Evolutionary conservation across 768 basidiomycete genomes (phyloP).

Genomic region (Boletus tomentosulus): DNA sequence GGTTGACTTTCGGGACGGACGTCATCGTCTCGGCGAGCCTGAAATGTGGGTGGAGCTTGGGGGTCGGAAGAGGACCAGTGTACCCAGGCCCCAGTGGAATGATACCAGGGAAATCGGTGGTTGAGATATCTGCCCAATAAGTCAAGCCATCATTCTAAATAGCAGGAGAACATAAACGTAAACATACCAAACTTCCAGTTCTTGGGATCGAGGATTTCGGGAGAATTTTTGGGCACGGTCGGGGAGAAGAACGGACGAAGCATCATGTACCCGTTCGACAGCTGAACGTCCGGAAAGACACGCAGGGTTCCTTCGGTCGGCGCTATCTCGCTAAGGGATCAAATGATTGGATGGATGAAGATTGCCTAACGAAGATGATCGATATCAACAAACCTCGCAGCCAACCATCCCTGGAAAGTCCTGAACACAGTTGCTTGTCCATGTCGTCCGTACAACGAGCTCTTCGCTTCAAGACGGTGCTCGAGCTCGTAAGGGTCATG

Average conservation of each 20-base stretch:
- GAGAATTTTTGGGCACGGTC: slow-evolving; percentile 35
- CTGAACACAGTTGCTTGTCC: slow-evolving; percentile 52
- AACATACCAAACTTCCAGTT: slow-evolving; percentile 49
- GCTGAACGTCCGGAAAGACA: slow-evolving; percentile 61
- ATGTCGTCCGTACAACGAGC: slow-evolving; percentile 57
- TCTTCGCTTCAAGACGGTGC: slow-evolving; percentile 55
- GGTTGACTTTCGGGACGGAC: slow-evolving; percentile 63
- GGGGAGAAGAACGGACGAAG: slow-evolving; percentile 74
- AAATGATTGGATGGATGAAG: neutral
- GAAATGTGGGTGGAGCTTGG: slow-evolving; percentile 63
- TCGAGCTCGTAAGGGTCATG: slow-evolving; percentile 67
- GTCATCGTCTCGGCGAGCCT: slow-evolving; percentile 62
- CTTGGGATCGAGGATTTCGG: slow-evolving; percentile 43
- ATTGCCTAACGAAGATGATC: neutral
- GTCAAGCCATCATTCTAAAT: slow-evolving; percentile 16
- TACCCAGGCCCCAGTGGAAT: slow-evolving; percentile 21
- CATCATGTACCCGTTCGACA: slow-evolving; percentile 70
- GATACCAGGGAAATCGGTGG: slow-evolving; percentile 52
- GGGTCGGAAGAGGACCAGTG: slow-evolving; percentile 45
- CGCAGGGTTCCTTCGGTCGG: slow-evolving; percentile 66
- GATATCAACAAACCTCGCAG: slow-evolving; percentile 47
- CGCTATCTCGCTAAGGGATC: slow-evolving; percentile 48
- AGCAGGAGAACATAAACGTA: slow-evolving; percentile 20
- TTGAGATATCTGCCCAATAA: slow-evolving; percentile 39
- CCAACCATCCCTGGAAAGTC: slow-evolving; percentile 77